phyloP scores from a whole-genome alignment of 192 early-diverging fungal genomes.

The Gigaspora rosea region DNA sequence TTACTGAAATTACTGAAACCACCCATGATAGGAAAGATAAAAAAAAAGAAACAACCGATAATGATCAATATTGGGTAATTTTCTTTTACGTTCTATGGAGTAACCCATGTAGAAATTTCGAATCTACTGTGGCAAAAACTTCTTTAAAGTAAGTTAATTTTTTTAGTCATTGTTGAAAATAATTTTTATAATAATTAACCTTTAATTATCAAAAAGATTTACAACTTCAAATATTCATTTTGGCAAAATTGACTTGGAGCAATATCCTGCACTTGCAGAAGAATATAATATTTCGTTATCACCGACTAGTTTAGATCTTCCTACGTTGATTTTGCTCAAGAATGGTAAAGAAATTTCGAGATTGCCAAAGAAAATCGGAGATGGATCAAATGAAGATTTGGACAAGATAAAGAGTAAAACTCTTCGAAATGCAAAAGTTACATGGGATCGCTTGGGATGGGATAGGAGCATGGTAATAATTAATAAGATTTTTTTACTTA shows the following conservation, averaged over 20 bases:
- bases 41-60: slow-evolving; percentile 3
- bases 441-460: slow-evolving; percentile 43
- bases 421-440: slow-evolving; percentile 37
- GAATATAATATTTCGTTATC: slow-evolving; percentile 51
- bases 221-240: slow-evolving; percentile 39
- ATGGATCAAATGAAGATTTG: slow-evolving; percentile 36
- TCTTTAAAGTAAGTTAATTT: slow-evolving; percentile 46
- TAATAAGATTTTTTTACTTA: background rate
- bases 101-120: slow-evolving; percentile 52
- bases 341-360: slow-evolving; percentile 48
- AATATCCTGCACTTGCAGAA: slow-evolving; percentile 42
- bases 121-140: slow-evolving; percentile 48
- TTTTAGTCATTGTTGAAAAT: background rate
- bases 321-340: slow-evolving; percentile 54
- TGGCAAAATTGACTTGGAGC: slow-evolving; percentile 57
- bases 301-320: slow-evolving; percentile 55
- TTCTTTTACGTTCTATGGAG: slow-evolving; percentile 58
- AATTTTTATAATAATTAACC: background rate
- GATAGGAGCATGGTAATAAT: slow-evolving; percentile 27
- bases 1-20: slow-evolving; percentile 42
- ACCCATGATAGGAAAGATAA: slow-evolving; percentile 25
- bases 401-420: slow-evolving; percentile 31
- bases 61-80: slow-evolving; percentile 52
- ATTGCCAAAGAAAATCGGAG: slow-evolving; percentile 44
- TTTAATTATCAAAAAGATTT: slow-evolving; percentile 31